Conservation (phyloP, 345 rosid species). For the Clarkia xantiana region DNA sequence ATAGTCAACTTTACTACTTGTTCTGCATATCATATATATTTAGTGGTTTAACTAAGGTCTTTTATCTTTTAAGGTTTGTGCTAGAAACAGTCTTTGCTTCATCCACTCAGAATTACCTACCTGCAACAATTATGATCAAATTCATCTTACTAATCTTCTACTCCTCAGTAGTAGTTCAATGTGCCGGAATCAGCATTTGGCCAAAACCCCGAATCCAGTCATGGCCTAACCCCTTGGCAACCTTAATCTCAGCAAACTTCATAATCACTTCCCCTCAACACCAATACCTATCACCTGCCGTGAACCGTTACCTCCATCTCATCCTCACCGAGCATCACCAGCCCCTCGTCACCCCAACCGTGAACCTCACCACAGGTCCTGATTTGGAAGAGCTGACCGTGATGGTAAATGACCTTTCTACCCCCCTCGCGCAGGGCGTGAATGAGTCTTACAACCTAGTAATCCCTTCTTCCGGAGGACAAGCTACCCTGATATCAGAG, state of each 20-base stretch:
- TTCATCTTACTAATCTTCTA: too few relatives aligned
- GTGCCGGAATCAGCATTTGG: constrained; percentile 35
- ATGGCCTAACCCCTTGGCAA: constrained; percentile 43
- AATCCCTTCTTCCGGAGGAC: constrained; percentile 21
- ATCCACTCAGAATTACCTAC: too few relatives aligned
- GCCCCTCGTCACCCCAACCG: constrained; percentile 22
- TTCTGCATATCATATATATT: too few relatives aligned
- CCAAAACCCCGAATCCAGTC: constrained; percentile 52
- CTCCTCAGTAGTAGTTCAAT: background rate
- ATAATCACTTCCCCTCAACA: constrained; percentile 34
- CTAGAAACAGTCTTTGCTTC: too few relatives aligned
- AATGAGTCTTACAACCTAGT: constrained; percentile 13
- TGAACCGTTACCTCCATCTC: constrained; percentile 28
- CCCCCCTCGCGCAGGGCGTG: too few relatives aligned
- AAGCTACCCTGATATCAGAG: constrained; percentile 29
- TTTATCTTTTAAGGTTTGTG: too few relatives aligned
- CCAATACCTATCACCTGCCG: constrained; percentile 36
- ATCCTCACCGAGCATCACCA: constrained; percentile 35
- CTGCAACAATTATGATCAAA: too few relatives aligned
- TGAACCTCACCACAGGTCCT: constrained; percentile 24
- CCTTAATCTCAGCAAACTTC: constrained; percentile 35
- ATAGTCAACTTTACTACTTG: too few relatives aligned
- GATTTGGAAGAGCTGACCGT: constrained; percentile 21
- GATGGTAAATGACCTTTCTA: too few relatives aligned
- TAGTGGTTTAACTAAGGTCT: too few relatives aligned